phyloP scores from a whole-genome alignment of 495 filamentous ascomycete species.

The Astrothelium macrocarpum region DNA sequence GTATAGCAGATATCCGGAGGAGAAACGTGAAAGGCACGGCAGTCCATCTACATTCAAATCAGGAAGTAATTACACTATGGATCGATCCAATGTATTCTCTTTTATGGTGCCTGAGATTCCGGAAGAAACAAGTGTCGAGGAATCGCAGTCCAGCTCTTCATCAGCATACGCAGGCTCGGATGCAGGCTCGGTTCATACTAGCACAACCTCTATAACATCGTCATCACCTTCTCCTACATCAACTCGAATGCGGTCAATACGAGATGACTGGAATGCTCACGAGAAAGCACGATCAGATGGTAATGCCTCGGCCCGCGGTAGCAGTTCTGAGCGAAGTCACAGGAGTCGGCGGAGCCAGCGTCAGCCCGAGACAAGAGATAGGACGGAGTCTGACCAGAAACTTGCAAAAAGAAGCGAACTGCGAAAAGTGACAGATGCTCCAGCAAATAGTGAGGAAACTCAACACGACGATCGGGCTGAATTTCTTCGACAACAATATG shows the following conservation, averaged over 20 bases:
- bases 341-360: neutral
- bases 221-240: constrained; percentile 21
- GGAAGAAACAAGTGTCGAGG: constrained; percentile 14
- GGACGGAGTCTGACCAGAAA: neutral
- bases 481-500: neutral
- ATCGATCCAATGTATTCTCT: constrained; percentile 24
- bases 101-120: constrained; percentile 21
- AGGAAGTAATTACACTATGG: constrained; percentile 3
- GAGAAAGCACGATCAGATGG: constrained; percentile 18
- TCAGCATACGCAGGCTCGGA: constrained; percentile 19
- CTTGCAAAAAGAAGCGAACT: constrained; percentile 1
- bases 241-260: constrained; percentile 10
- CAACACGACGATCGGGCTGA: neutral
- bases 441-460: neutral
- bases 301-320: constrained; percentile 16
- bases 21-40: neutral
- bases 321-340: constrained; percentile 15
- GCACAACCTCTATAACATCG: constrained; percentile 15
- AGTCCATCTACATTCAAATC: neutral
- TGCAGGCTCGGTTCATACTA: constrained; percentile 9
- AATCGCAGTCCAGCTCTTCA: constrained; percentile 10
- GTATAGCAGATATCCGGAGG: neutral
- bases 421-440: neutral
- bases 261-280: constrained; percentile 17
- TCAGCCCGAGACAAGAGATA: neutral